Conservation (phyloP, 257 asterid genomes). For the Paulownia fortunei region DNA sequence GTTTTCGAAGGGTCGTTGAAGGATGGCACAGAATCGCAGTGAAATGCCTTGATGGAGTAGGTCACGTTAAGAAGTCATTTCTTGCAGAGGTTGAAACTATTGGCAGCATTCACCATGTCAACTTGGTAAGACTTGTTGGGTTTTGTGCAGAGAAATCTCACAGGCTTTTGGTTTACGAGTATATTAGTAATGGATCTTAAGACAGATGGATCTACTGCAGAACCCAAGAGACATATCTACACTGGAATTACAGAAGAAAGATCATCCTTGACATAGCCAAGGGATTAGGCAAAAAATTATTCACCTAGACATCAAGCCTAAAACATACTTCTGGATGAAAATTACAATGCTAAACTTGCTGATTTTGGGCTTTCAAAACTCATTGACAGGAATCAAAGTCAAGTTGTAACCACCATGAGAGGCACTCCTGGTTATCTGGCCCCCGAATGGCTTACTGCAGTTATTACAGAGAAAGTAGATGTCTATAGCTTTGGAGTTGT, state of each 20-base stretch:
- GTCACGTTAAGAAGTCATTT: constrained; percentile 37
- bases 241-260: constrained; percentile 25
- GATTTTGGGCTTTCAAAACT: constrained; percentile 43
- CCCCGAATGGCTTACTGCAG: constrained; percentile 36
- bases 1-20: constrained; percentile 32
- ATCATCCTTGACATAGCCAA: constrained; percentile 38
- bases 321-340: constrained; percentile 41
- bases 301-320: constrained; percentile 46
- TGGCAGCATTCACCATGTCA: constrained; percentile 41
- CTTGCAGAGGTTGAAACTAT: constrained; percentile 38
- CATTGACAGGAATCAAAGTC: constrained; percentile 35
- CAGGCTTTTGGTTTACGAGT: constrained; percentile 37
- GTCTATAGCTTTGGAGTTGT: constrained; percentile 46
- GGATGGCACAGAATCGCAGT: constrained; percentile 38
- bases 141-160: constrained; percentile 40
- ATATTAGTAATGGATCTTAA: constrained; percentile 36
- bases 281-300: constrained; percentile 42
- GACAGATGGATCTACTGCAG: constrained; percentile 39
- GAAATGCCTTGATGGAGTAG: constrained; percentile 37
- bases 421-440: constrained; percentile 46
- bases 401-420: constrained; percentile 41
- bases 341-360: constrained; percentile 34
- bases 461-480: constrained; percentile 42
- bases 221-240: neutral
- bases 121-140: constrained; percentile 38